Evolutionary conservation across 768 basidiomycete species (phyloP), one percentile per base, ranked within the genome.

Genomic region (Termitomyces sp.): DNA sequence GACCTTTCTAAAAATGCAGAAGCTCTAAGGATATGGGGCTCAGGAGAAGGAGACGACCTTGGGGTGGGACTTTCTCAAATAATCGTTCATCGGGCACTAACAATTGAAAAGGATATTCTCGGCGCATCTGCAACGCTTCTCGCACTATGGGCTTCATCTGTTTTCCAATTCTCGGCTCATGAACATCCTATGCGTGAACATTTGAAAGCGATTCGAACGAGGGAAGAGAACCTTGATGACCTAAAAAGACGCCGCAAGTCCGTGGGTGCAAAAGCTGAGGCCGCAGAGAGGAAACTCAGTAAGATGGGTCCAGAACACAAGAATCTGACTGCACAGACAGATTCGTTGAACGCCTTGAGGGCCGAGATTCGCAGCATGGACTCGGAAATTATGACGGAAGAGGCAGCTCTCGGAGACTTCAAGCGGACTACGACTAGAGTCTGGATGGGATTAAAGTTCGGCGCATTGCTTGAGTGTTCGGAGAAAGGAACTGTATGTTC

Each of bases 241-340:
- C 71, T 93, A 14, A 85, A 83, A 61, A 81, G 85, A 14, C 79
- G 87, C 17, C 77, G 93, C 50, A 83, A 85, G 60, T 74, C 74
- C 10, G 75, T 93, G 5, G 77, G 76, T 10, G 69, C 78, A 24
- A 87, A 87, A 58, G 89, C 93, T 0, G 93, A 96, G 53, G 70
- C 81, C 17, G 93, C 91, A 2, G 93, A 96, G 61, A 89, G 79
- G 74, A 96, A 95, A 66, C 78, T 98, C 37, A 82, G 78, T 70
- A 96, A 88, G 74, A 95, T 97, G 93, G 80, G 79, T 59, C 78
- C 88, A 0, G 91, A 94, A 68, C 83, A 95, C 73, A 98, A 96
- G 77, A 88, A 89, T 61, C 71, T 93, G 35, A 70, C 73, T 2
- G 61, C 73, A 53, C 94, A 96, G 68, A 87, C 85, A 2, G 90